A percentile compares a stretch with the other conserved stretches of the same genome.
Evolutionary conservation across 2,329 filamentous ascomycete genomes (phyloP).

Genomic region (Pyricularia sp.): DNA sequence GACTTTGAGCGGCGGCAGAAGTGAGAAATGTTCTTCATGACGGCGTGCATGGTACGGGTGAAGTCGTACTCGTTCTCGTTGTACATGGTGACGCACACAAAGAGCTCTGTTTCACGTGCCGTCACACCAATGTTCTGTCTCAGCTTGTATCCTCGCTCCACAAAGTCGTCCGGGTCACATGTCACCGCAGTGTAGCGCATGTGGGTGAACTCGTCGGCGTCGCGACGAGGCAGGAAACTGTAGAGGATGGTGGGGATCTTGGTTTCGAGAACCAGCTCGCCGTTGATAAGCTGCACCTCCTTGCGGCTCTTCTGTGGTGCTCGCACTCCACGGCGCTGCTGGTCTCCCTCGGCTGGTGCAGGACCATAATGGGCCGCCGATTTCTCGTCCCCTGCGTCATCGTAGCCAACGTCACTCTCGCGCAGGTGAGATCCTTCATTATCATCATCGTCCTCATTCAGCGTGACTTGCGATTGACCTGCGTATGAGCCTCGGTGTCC

Average conservation of each 20-base stretch:
- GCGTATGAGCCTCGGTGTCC: conserved; percentile 47
- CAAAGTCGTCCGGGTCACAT: conserved; percentile 90
- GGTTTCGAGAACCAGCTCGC: conserved; percentile 93
- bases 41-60: conserved; percentile 93
- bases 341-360: conserved; percentile 64
- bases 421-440: conserved; percentile 15
- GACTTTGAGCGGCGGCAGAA: conserved; percentile 90
- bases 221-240: conserved; percentile 84
- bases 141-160: conserved; percentile 76
- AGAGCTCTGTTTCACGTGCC: conserved; percentile 79
- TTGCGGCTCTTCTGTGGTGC: conserved; percentile 82
- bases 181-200: conserved; percentile 99
- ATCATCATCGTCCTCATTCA: conserved; percentile 24
- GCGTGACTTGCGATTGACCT: conserved; percentile 38
- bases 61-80: conserved; percentile 97
- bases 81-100: conserved; percentile 98
- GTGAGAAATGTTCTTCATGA: conserved; percentile 96
- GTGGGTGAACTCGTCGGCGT: conserved; percentile 93
- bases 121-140: conserved; percentile 81
- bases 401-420: conserved; percentile 5
- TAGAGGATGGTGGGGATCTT: conserved; percentile 98
- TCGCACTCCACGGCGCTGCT: conserved; percentile 76
- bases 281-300: conserved; percentile 92
- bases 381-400: conserved; percentile 32
- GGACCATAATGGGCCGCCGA: conserved; percentile 70